phyloP scores from a whole-genome alignment of 2,329 filamentous ascomycete genomes.

The Colletotrichum chlorophyti region DNA sequence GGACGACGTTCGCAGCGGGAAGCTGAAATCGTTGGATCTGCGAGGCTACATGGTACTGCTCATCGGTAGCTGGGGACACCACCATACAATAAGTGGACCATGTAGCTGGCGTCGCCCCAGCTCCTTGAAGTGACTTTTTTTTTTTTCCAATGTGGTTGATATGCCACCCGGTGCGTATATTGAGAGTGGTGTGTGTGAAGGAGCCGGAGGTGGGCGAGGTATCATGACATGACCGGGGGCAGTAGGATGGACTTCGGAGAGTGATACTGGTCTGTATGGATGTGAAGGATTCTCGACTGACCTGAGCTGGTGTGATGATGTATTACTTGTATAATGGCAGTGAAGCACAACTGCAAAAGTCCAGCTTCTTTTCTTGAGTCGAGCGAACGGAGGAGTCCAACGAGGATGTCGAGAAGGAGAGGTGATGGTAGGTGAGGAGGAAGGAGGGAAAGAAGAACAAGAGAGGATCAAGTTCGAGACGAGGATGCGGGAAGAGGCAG shows the following conservation, averaged over 20 bases:
- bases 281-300: too few relatives aligned
- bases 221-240: conserved; percentile 17
- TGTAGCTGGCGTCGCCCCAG: conserved; percentile 28
- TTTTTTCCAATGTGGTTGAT: not conserved
- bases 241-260: conserved; percentile 12
- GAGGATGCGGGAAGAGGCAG: conserved; percentile 15
- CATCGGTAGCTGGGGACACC: conserved; percentile 31
- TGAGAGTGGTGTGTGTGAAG: conserved; percentile 11
- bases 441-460: not conserved
- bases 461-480: conserved; percentile 22
- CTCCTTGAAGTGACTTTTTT: conserved; percentile 15
- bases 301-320: conserved; percentile 14
- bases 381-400: conserved; percentile 10
- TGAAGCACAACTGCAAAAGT: conserved; percentile 20
- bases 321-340: not conserved
- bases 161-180: conserved; percentile 16
- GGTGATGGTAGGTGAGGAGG: conserved; percentile 2
- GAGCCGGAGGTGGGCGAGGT: conserved; percentile 14
- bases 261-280: too few relatives aligned
- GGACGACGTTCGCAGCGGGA: conserved; percentile 29
- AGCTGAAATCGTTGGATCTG: conserved; percentile 33
- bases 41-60: conserved; percentile 30
- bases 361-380: conserved; percentile 26
- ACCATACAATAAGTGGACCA: conserved; percentile 34
- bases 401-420: not conserved